Evolutionary conservation across 805 yeast species (phyloP), one percentile per base, ranked within the genome.

Genomic region (Hemisphaericaspora nanyangensis): DNA sequence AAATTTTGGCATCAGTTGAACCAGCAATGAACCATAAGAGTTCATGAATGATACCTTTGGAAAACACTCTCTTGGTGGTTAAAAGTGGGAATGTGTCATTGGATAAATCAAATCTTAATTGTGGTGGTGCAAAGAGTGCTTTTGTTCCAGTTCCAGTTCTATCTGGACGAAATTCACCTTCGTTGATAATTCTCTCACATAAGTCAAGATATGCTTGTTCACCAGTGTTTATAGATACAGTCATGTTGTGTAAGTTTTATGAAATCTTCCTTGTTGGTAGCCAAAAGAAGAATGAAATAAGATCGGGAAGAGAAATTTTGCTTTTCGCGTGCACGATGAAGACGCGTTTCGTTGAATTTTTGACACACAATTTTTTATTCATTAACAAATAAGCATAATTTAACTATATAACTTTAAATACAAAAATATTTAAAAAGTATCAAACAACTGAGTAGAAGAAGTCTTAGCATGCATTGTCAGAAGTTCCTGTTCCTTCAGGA

Each of bases 131-230:
- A 61, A 93, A 93, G 7, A 93, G 46, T 25, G 95, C 82, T 44
- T 66, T 70, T 0, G 99, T 93, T 5, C 99, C 99, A 0, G 99
- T 93, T 1, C 99, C 99, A 1, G 99, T 93, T 60, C 99, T 74
- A 59, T 93, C 99, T 7, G 93, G 91, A 45, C 99, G 79, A 51
- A 76, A 76, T 56, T 93, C 98, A 29, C 99, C 99, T 46, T 85
- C 79, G 1, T 74, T 70, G 16, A 93, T 79, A 58, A 93, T 91
- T 4, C 78, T 70, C 40, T 69, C 60, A 56, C 97, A 87, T 33
- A 93, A 73, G 47, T 86, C 90, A 31, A 93, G 75, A 58, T 93
- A 93, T 12, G 90, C 93, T 51, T 79, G 83, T 61, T 93, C 99
- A 48, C 85, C 89, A 2, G 51, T 22, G 52, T 77, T 77, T 17